Evolutionary conservation across 345 rosid genomes (phyloP).

Genomic region (Kandelia obovata): DNA sequence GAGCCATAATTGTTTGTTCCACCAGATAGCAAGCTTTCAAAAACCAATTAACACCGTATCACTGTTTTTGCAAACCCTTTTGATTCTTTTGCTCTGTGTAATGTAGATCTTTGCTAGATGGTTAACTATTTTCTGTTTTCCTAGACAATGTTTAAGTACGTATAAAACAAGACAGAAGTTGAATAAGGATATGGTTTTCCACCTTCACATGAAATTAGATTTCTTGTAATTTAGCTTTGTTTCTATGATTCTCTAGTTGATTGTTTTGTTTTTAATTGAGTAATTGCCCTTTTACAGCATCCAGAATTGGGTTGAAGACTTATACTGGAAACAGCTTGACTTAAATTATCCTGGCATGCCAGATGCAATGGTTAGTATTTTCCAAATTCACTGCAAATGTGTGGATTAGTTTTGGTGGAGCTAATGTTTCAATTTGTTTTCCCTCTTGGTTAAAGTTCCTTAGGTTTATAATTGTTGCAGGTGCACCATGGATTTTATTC

Average conservation of each 20-base stretch:
- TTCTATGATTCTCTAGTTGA: background rate
- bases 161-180: background rate
- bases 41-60: background rate
- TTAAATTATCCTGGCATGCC: constrained; percentile 87
- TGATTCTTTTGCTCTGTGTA: too few species aligned
- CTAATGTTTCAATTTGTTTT: background rate
- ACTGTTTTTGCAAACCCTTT: background rate
- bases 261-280: constrained; percentile 1
- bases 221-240: background rate
- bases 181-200: background rate
- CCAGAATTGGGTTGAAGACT: constrained; percentile 91
- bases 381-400: background rate
- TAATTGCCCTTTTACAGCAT: constrained; percentile 46
- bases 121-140: background rate
- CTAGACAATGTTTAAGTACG: background rate
- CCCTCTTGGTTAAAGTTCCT: background rate
- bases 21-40: background rate
- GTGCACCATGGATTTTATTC: constrained; percentile 91
- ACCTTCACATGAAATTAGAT: background rate
- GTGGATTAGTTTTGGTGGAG: constrained; percentile 3
- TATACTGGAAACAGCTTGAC: constrained; percentile 94
- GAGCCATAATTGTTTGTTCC: background rate
- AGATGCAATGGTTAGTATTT: constrained; percentile 74
- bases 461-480: constrained; percentile 28
- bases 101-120: background rate